phyloP scores from a whole-genome alignment of 202 grass and related monocot genomes.

The Panicum virgatum region DNA sequence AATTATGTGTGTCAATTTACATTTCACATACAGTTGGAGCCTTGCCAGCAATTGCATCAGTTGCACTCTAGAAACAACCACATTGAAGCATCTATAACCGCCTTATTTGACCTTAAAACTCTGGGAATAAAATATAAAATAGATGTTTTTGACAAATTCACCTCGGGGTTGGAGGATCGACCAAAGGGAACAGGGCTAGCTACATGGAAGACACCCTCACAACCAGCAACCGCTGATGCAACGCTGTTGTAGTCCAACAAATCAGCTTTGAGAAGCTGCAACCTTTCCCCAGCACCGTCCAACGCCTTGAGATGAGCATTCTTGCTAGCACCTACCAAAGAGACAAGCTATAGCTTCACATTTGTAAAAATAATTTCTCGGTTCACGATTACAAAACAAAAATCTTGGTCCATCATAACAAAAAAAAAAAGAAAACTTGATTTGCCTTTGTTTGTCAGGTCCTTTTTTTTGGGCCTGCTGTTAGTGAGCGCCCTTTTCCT shows the following conservation, averaged over 20 bases:
- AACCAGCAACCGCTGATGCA: conserved; percentile 27
- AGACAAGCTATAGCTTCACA: background rate
- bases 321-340: conserved; percentile 52
- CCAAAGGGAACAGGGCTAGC: conserved; percentile 53
- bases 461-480: background rate
- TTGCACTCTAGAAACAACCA: background rate
- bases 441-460: background rate
- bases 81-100: background rate
- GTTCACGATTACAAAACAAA: background rate
- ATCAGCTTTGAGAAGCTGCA: conserved; percentile 57
- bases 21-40: background rate
- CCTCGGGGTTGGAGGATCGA: conserved; percentile 49
- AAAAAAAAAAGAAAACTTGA: background rate
- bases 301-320: conserved; percentile 54
- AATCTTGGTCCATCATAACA: background rate
- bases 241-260: conserved; percentile 48
- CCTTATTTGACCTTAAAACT: background rate
- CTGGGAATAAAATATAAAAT: background rate
- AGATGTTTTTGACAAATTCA: background rate
- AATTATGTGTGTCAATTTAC: background rate
- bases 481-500: background rate
- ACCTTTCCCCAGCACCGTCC: conserved; percentile 35
- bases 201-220: conserved; percentile 63
- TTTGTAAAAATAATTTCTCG: background rate
- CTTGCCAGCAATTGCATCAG: background rate